Percentiles rank a stretch among this genome's conserved stretches.
Evolutionary conservation across 2,329 filamentous ascomycete genomes (phyloP).

Genomic region (Uncinocarpus reesii): DNA sequence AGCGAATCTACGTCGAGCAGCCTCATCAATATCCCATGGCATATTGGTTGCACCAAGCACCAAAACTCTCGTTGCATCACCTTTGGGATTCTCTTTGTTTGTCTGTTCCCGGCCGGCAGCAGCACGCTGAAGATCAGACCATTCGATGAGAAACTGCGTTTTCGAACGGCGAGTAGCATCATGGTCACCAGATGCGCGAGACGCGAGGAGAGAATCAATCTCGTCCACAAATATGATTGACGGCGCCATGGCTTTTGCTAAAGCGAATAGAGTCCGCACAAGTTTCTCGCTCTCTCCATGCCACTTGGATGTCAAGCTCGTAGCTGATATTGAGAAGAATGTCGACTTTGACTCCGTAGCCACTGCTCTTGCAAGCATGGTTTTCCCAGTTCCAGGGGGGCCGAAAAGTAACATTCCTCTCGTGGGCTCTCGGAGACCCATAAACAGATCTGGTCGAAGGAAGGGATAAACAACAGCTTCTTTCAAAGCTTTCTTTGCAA

Average conservation of each 20-base stretch:
- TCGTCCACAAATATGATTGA: constrained; percentile 98
- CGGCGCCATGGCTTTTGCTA: constrained; percentile 82
- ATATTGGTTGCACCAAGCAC: constrained; percentile 92
- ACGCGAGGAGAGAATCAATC: constrained; percentile 85
- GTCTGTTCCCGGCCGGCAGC: constrained; percentile 68
- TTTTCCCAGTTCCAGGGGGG: constrained; percentile 95
- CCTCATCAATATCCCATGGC: constrained; percentile 96
- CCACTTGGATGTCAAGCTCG: constrained; percentile 89
- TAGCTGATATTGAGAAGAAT: constrained; percentile 94
- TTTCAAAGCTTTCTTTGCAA: constrained; percentile 82
- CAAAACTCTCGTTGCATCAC: constrained; percentile 78
- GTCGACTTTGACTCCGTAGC: constrained; percentile 91
- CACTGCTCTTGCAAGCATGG: constrained; percentile 89
- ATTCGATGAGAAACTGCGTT: constrained; percentile 95
- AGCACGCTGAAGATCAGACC: constrained; percentile 86
- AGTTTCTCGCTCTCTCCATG: constrained; percentile 94
- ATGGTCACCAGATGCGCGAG: constrained; percentile 67
- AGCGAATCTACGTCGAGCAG: constrained; percentile 80
- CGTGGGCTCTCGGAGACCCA: constrained; percentile 86
- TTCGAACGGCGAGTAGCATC: constrained; percentile 91
- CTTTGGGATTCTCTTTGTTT: constrained; percentile 55
- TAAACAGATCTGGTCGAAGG: constrained; percentile 86
- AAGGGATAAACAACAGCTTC: constrained; percentile 97
- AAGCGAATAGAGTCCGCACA: constrained; percentile 76
- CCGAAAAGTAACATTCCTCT: constrained; percentile 93